Evolutionary conservation across 2,329 filamentous ascomycete genomes (phyloP).

Genomic region (Aureobasidium sp.): DNA sequence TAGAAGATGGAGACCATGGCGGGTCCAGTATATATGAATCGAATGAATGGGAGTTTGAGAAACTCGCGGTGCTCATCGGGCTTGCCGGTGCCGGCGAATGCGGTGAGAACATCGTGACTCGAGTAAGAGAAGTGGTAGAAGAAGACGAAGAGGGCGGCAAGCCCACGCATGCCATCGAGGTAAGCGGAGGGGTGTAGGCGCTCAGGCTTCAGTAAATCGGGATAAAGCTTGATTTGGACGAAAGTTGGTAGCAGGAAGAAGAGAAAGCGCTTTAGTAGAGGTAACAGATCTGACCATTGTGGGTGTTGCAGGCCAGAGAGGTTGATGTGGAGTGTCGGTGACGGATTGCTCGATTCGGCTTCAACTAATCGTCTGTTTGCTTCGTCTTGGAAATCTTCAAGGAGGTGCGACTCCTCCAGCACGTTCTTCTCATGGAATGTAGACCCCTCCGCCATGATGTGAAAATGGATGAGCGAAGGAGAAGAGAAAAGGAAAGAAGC

Average conservation of each 20-base stretch:
- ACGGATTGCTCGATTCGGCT: background rate
- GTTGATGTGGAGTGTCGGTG: background rate
- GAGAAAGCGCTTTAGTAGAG: background rate
- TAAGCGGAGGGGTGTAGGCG: slow-evolving; percentile 19
- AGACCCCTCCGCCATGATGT: background rate
- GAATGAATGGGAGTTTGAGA: slow-evolving; percentile 48
- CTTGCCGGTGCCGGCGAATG: slow-evolving; percentile 17
- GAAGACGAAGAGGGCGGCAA: slow-evolving; percentile 22
- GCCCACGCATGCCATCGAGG: slow-evolving; percentile 22
- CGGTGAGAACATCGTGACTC: slow-evolving; percentile 17
- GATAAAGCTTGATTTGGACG: background rate
- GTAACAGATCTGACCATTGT: background rate
- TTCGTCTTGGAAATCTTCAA: slow-evolving; percentile 1
- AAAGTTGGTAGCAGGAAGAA: slow-evolving; percentile 14
- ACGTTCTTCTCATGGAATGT: slow-evolving; percentile 9
- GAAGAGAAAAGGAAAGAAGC: background rate
- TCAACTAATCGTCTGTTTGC: background rate
- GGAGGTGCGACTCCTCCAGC: slow-evolving; percentile 8
- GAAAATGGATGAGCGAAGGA: background rate
- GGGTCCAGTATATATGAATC: slow-evolving; percentile 49
- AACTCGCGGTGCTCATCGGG: slow-evolving; percentile 16
- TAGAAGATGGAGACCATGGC: slow-evolving; percentile 56
- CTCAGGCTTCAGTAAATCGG: slow-evolving; percentile 1
- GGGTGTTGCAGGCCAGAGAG: background rate
- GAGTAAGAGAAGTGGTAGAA: slow-evolving; percentile 20